Evolutionary conservation across 2,329 filamentous ascomycete species (phyloP), one percentile per base, ranked within the genome.

Genomic region (Alternaria brassicicola): DNA sequence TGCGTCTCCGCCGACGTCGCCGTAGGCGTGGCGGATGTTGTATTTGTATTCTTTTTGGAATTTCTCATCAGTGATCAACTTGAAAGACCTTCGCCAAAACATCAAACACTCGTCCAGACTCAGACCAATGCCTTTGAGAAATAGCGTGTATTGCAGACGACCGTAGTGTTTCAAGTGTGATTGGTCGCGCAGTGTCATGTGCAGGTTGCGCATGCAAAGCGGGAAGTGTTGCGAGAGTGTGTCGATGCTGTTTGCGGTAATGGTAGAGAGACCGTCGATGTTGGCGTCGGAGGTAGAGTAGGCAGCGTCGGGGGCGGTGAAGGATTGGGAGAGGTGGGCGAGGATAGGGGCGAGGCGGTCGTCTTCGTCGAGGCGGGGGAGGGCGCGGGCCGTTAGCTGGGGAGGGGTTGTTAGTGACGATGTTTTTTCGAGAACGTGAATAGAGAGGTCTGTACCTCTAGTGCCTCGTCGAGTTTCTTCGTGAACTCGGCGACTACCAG

Each of bases 1-100:
- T 19, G 88, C 84, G 78, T 98, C 94, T 57, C 94, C 94, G 53
- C 95, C 95, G 0, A 98, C 95, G 70, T 98, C 94, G 65, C 95
- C 95, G 76, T 98, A 99, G 0, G 84, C 79, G 83, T 99, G 94
- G n/a, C 93, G 90, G 57, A 98, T 87, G 76, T 99, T 98, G 84
- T 99, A 99, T 42, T 91, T 86, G 80, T 99, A 98, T 75, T 97
- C 93, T 74, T 97, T 98, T 79, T 96, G 96, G 84, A 98, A 99
- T 33, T 89, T 89, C 71, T 98, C 94, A 71, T 98, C 95, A 0
- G 91, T 93, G 64, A 96, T 87, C 66, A 92, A 90, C 75, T 88
- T 88, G 85, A 99, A 98, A 26, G 85, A 83, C 62, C 87, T 85
- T 10, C 95, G 89, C 95, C 95, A 99, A 82, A 99, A 99, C 12